Base-by-base conservation (phyloP, 768 basidiomycete species). In the Calocybe cyanea region DNA sequence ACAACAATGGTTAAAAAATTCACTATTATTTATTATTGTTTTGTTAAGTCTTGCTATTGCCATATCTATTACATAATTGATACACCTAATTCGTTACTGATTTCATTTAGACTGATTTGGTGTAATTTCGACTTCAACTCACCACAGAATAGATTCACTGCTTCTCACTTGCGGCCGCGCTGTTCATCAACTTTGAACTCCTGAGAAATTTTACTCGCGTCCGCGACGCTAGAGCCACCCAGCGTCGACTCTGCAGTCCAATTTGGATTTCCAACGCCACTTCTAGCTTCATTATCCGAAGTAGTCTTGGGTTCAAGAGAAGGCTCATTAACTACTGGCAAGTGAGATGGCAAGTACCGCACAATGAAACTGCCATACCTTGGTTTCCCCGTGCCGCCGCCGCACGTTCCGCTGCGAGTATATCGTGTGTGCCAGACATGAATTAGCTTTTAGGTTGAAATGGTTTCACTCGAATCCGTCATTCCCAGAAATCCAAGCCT, bases 341-440 rank as follows among this genome's bases (percentile, higher is more conserved):
- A 28, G 11, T 28, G 6, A 28, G 25, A 28, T 28, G 25, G 11
- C 11, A 28, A 28, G 5, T 11, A 31, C 10, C 39, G 39, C 20
- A 31, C 45, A 4, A 25, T 18, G 13, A 20, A 25, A 19, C 31
- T 45, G 10, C 44, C 44, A n/a, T 37, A 13, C 17, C 20, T 21
- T 34, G 18, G 24, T 25, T 9, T 20, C 14, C 18, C 20, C 20
- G 31, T 25, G 38, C 48, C 33, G 36, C 41, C 1, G 38, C 33
- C 3, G 39, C 46, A 4, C 38, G 48, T 32, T 43, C 42, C 17
- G 48, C 48, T 13, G 20, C 42, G 15, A 49, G 36, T 8, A 49
- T 39, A 38, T 49, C 48, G 32, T 43, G 42, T 28, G 42, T 43
- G 11, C 42, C 42, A 11, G 48, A 49, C 48, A 49, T 49, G 28